phyloP scores from a whole-genome alignment of 169 alveolate species.

The Theileria parva region DNA sequence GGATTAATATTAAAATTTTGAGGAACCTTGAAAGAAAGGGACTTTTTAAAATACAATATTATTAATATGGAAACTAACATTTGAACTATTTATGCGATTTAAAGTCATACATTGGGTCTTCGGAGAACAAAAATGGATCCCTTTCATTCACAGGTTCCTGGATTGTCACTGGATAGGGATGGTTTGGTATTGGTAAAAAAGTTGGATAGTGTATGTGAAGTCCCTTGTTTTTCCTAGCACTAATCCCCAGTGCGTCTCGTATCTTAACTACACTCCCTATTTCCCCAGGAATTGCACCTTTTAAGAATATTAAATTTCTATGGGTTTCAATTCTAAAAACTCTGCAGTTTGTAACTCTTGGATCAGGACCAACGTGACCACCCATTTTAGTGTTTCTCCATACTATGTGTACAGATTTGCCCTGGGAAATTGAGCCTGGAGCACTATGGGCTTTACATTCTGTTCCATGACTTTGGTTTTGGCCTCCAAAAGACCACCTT shows the following conservation, averaged over 20 bases:
- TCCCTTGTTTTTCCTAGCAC: constrained; percentile 74
- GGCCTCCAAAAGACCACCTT: constrained; percentile 84
- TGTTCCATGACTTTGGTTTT: constrained; percentile 81
- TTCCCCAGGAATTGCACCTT: constrained; percentile 80
- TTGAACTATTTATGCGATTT: constrained; percentile 20
- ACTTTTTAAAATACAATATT: not conserved
- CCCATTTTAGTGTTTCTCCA: constrained; percentile 85
- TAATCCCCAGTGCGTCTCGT: constrained; percentile 83
- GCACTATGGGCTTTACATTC: constrained; percentile 84
- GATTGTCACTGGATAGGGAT: constrained; percentile 60
- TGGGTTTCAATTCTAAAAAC: constrained; percentile 80
- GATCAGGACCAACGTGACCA: constrained; percentile 86
- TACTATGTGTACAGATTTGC: constrained; percentile 80
- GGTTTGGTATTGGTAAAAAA: constrained; percentile 70
- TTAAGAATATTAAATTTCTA: constrained; percentile 79
- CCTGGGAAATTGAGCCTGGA: constrained; percentile 83
- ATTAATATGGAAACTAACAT: not conserved
- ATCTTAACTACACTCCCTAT: constrained; percentile 80
- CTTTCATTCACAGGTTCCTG: constrained; percentile 63
- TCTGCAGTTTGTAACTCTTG: constrained; percentile 80
- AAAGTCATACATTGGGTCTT: constrained; percentile 64
- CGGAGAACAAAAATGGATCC: constrained; percentile 64
- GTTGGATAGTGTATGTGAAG: constrained; percentile 80
- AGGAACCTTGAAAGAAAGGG: constrained; percentile 10
- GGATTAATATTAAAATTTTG: not conserved